Percentiles rank a stretch among this genome's conserved stretches.
Evolutionary conservation across 768 basidiomycete genomes (phyloP).

Genomic region (Leccinum imitatum): DNA sequence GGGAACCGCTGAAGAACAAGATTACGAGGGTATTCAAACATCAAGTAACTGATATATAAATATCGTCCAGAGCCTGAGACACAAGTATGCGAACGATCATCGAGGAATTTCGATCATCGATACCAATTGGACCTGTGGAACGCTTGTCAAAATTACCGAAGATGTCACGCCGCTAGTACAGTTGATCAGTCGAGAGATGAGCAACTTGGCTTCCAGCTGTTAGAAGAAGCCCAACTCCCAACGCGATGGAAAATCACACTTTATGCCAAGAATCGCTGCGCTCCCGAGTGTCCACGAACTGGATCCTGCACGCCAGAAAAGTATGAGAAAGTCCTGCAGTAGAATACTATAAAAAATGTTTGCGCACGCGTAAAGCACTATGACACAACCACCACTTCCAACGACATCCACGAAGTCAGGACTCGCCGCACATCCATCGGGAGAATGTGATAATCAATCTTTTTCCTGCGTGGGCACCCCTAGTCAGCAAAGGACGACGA

Average conservation of each 20-base stretch:
- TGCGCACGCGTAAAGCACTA: slow-evolving; percentile 55
- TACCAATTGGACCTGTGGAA: slow-evolving; percentile 64
- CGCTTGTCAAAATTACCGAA: not conserved
- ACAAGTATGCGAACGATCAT: not conserved
- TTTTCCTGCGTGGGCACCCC: slow-evolving; percentile 29
- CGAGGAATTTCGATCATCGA: not conserved
- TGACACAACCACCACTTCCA: not conserved
- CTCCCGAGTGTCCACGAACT: slow-evolving; percentile 61
- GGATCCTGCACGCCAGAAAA: slow-evolving; percentile 29
- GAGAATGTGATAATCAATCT: slow-evolving; percentile 60
- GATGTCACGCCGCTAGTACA: not conserved
- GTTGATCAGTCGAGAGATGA: slow-evolving; percentile 59
- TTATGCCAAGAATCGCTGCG: slow-evolving; percentile 68
- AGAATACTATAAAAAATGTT: not conserved
- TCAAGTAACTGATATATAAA: slow-evolving; percentile 68
- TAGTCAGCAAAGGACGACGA: not conserved
- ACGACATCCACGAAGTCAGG: not conserved
- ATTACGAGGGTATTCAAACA: slow-evolving; percentile 76
- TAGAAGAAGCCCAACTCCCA: not conserved
- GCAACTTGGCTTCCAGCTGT: slow-evolving; percentile 47
- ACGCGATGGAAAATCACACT: slow-evolving; percentile 36
- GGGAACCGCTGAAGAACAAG: slow-evolving; percentile 69
- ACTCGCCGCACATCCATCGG: slow-evolving; percentile 72
- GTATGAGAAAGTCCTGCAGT: not conserved
- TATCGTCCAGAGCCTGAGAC: slow-evolving; percentile 65